These are phyloP conservation scores for Achaetomiella virescens DNA, from an alignment of 495 filamentous ascomycete species.

Conservation along the genomic window DNA sequence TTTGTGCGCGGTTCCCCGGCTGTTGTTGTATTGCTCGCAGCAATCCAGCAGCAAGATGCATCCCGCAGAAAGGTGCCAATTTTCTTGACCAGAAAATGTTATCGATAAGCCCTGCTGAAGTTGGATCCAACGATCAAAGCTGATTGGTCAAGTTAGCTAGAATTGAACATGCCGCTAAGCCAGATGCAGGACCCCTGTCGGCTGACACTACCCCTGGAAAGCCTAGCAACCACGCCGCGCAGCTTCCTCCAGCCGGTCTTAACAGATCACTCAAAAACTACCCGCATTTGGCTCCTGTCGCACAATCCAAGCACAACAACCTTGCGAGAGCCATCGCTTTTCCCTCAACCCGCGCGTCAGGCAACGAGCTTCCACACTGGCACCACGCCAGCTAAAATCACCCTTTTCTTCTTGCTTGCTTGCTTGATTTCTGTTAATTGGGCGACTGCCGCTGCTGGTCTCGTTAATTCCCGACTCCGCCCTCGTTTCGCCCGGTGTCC, in stretches of 20 bases:
- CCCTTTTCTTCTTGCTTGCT: slow-evolving; percentile 1
- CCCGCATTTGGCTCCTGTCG: slow-evolving; percentile 10
- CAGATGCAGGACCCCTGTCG: slow-evolving; percentile 13
- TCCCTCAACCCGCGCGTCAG: slow-evolving; percentile 11
- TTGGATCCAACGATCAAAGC: background rate
- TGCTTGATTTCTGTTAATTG: slow-evolving; percentile 8
- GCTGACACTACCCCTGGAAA: slow-evolving; percentile 13
- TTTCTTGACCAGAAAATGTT: slow-evolving; percentile 20
- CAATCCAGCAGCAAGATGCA: slow-evolving; percentile 10
- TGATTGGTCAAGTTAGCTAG: slow-evolving; percentile 9
- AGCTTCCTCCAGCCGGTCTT: slow-evolving; percentile 15
- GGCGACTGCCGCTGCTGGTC: background rate
- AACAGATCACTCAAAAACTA: slow-evolving; percentile 30
- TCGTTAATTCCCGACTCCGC: slow-evolving; percentile 7
- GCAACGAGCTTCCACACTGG: slow-evolving; percentile 1
- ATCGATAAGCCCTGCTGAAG: slow-evolving; percentile 26
- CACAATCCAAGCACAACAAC: slow-evolving; percentile 11
- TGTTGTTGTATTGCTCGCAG: slow-evolving; percentile 5
- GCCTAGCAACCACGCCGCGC: slow-evolving; percentile 7
- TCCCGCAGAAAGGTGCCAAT: slow-evolving; percentile 19
- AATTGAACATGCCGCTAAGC: background rate
- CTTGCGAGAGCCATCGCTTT: slow-evolving; percentile 5
- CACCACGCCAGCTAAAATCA: background rate
- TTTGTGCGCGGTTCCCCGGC: slow-evolving; percentile 2
- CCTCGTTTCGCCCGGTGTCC: slow-evolving; percentile 4